Conservation (phyloP, 306 rosid species). For the Cicer chorassanicum region DNA sequence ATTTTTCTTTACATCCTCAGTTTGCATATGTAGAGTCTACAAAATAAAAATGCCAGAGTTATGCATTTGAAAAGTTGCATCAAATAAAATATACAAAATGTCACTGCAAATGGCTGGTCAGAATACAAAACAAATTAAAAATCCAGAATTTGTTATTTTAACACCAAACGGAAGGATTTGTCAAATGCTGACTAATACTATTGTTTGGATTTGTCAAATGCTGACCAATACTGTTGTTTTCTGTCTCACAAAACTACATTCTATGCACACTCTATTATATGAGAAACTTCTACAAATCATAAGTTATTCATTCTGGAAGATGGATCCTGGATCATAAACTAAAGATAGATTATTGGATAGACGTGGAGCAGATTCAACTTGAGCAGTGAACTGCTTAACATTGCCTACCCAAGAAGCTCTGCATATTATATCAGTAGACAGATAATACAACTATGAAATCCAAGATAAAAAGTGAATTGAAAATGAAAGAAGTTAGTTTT, state of each 20-base stretch:
- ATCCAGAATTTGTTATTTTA: neutral
- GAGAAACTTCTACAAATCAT: neutral
- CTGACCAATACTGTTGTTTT: neutral
- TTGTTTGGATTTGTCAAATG: no score
- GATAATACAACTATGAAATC: conserved; percentile 9
- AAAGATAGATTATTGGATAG: neutral
- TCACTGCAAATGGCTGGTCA: neutral
- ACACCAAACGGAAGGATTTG: neutral
- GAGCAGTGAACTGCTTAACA: neutral
- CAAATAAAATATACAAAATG: conserved; percentile 8
- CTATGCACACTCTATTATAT: neutral
- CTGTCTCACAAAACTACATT: neutral
- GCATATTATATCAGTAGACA: conserved; percentile 8
- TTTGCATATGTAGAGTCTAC: conserved; percentile 72
- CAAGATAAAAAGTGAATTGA: conserved; percentile 1
- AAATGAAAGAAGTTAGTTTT: neutral
- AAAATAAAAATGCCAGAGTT: conserved; percentile 37
- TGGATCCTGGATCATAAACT: neutral
- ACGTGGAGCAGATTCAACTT: neutral
- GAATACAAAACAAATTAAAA: neutral
- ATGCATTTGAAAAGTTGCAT: conserved; percentile 34
- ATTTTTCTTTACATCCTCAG: conserved; percentile 66
- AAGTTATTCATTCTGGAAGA: neutral
- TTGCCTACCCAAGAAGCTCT: neutral
- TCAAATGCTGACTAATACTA: neutral